Evolutionary conservation across 2,329 filamentous ascomycete genomes (phyloP), one percentile per base, ranked within the genome.

Genomic region (Sordariomycetes sp.): DNA sequence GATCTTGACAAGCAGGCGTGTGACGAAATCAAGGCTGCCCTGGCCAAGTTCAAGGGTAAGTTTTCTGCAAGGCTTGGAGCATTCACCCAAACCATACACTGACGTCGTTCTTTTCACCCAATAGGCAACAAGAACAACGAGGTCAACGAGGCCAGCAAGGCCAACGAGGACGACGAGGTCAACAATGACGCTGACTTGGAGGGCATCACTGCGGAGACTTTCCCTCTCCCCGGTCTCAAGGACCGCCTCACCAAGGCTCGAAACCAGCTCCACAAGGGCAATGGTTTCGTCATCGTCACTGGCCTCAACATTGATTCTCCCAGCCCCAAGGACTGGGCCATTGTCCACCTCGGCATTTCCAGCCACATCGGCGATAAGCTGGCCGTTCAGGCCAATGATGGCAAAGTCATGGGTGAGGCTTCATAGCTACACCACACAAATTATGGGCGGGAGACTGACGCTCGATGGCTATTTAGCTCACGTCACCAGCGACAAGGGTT

Each of bases 271-370:
- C 72, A 79, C 58, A 61, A 67, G 10, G 75, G 75, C 3, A 65
- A 62, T 8, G 83, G 82, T 0, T 76, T 86, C 61, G 75, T 74
- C 54, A 72, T 85, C 10, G 65, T 87, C 46, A 74, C 76, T 5
- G 83, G 83, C 3, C 68, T 86, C 1, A 72, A 77, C 16, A 71
- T 76, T 1, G 64, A 68, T 2, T 69, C 66, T 1, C 79, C 80
- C 65, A 74, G 75, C 2, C 69, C 73, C 25, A 77, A 82, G 61
- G 80, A 86, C 56, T 80, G 79, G 57, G 67, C 80, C 18, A 72
- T 76, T 5, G 70, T 84, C 51, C 85, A 81, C 62, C 72, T 83
- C 4, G 83, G 79, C 0, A 67, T 86, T 12, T 74, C 81, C 1
- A 77, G 74, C 58, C 76, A 85, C 63, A 74, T 87, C 55, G 82